Evolutionary conservation across 2,329 filamentous ascomycete species (phyloP).

Genomic region (Aspergillus aculeatus): DNA sequence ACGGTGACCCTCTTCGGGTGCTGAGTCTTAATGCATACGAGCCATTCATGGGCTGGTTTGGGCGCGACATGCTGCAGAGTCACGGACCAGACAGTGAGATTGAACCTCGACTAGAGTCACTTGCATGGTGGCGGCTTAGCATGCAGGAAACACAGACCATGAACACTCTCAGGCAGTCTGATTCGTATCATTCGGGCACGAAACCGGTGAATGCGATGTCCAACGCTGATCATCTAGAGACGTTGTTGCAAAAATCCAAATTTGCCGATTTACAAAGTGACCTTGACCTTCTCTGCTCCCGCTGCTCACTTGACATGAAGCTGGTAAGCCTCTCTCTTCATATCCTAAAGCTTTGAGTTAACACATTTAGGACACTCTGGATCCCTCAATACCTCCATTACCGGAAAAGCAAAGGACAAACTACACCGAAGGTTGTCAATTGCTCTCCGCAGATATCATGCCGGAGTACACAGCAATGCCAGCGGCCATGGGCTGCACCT

Average conservation of each 20-base stretch:
- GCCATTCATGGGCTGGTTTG: constrained; percentile 73
- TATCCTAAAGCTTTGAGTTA: constrained; percentile 8
- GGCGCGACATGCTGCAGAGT: constrained; percentile 56
- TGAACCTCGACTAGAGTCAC: constrained; percentile 63
- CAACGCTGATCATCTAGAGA: constrained; percentile 26
- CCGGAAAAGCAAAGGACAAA: constrained; percentile 53
- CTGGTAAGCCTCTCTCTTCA: constrained; percentile 26
- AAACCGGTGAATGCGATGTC: constrained; percentile 10
- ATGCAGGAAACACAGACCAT: constrained; percentile 56
- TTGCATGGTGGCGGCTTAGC: constrained; percentile 67
- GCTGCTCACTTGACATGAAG: constrained; percentile 26
- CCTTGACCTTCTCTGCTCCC: constrained; percentile 36
- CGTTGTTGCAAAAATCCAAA: constrained; percentile 28
- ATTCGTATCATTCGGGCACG: not conserved
- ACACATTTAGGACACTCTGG: constrained; percentile 51
- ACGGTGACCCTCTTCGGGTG: constrained; percentile 70
- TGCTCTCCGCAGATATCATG: constrained; percentile 54
- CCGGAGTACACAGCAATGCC: constrained; percentile 46
- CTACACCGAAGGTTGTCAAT: constrained; percentile 54
- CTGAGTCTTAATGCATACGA: constrained; percentile 78
- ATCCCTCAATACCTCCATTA: constrained; percentile 63
- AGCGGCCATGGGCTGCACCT: constrained; percentile 35
- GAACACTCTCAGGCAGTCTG: constrained; percentile 27
- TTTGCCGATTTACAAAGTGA: constrained; percentile 37
- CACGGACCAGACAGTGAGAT: constrained; percentile 53